These are phyloP conservation scores for Neurospora hispaniola DNA, from an alignment of 495 filamentous ascomycete species.

Conservation along the genomic window DNA sequence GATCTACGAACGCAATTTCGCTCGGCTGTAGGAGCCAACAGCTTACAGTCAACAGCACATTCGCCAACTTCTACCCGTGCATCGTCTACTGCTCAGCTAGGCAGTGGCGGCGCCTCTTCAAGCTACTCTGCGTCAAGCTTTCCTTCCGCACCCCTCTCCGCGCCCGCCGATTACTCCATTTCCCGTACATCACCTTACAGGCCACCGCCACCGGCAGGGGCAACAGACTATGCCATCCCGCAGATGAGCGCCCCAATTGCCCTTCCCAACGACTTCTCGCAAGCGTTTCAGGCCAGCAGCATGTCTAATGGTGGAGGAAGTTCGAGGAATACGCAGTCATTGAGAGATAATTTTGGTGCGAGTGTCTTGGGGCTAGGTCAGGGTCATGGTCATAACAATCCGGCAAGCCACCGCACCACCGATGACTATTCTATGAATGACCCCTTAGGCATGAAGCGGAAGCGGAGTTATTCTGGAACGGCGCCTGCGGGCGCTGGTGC, in stretches of 20 bases:
- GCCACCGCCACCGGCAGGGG: slow-evolving; percentile 15
- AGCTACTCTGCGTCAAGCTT: slow-evolving; percentile 38
- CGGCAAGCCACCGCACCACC: slow-evolving; percentile 18
- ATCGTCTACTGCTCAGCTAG: slow-evolving; percentile 28
- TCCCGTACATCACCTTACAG: slow-evolving; percentile 34
- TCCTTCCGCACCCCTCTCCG: slow-evolving; percentile 41
- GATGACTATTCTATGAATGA: slow-evolving; percentile 31
- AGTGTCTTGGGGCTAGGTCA: slow-evolving; percentile 25
- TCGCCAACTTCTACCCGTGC: slow-evolving; percentile 26
- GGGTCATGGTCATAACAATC: slow-evolving; percentile 24
- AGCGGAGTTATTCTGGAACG: slow-evolving; percentile 33
- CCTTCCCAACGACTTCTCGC: slow-evolving; percentile 40
- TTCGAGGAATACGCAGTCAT: slow-evolving; percentile 27
- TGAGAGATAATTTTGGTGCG: slow-evolving; percentile 35
- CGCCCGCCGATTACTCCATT: slow-evolving; percentile 43
- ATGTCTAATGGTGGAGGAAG: slow-evolving; percentile 29
- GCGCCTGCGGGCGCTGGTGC: neutral
- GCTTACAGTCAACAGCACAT: slow-evolving; percentile 29
- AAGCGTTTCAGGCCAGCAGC: slow-evolving; percentile 38
- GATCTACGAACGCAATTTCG: slow-evolving; percentile 41
- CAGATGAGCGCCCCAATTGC: slow-evolving; percentile 47
- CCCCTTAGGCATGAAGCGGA: slow-evolving; percentile 37
- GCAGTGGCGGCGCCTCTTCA: slow-evolving; percentile 25
- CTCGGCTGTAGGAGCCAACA: slow-evolving; percentile 27
- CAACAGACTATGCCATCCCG: slow-evolving; percentile 40